Percentiles rank a stretch among this genome's conserved stretches.
Conservation (phyloP, 2,329 filamentous ascomycete genomes). For the Clarireedia monteithiana region DNA sequence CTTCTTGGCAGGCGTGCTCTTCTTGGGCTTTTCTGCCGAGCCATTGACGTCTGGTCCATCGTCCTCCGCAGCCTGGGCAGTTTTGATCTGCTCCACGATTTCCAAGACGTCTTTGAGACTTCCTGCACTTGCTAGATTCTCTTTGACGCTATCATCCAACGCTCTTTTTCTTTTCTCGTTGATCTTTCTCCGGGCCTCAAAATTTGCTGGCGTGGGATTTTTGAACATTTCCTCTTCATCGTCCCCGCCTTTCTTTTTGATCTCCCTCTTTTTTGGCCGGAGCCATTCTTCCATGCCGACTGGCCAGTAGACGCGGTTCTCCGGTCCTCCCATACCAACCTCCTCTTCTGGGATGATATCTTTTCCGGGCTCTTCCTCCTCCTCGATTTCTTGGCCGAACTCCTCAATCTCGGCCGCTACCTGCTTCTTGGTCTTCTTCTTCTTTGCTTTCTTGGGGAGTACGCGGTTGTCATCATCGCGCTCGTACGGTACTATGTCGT, state of each 20-base stretch:
- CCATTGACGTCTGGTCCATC: slow-evolving; percentile 5
- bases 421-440: slow-evolving; percentile 35
- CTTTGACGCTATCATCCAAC: slow-evolving; percentile 16
- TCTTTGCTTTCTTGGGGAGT: slow-evolving; percentile 38
- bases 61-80: neutral
- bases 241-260: slow-evolving; percentile 39
- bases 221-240: slow-evolving; percentile 30
- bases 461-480: slow-evolving; percentile 67
- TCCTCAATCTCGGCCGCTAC: slow-evolving; percentile 28
- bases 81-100: slow-evolving; percentile 20
- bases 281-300: slow-evolving; percentile 86
- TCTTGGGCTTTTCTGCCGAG: slow-evolving; percentile 8
- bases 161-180: slow-evolving; percentile 15
- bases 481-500: slow-evolving; percentile 69
- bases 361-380: slow-evolving; percentile 32
- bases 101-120: slow-evolving; percentile 22
- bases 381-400: slow-evolving; percentile 27
- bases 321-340: slow-evolving; percentile 76
- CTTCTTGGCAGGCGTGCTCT: slow-evolving; percentile 16
- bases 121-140: slow-evolving; percentile 15
- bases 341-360: slow-evolving; percentile 47
- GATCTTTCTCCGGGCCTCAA: slow-evolving; percentile 21
- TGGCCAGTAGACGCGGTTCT: slow-evolving; percentile 84
- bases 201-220: slow-evolving; percentile 25
- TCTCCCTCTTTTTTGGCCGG: slow-evolving; percentile 65